A percentile compares a stretch with the other conserved stretches of the same genome.
phyloP scores from a whole-genome alignment of 2,329 filamentous ascomycete species.

The Phialophora chinensis region DNA sequence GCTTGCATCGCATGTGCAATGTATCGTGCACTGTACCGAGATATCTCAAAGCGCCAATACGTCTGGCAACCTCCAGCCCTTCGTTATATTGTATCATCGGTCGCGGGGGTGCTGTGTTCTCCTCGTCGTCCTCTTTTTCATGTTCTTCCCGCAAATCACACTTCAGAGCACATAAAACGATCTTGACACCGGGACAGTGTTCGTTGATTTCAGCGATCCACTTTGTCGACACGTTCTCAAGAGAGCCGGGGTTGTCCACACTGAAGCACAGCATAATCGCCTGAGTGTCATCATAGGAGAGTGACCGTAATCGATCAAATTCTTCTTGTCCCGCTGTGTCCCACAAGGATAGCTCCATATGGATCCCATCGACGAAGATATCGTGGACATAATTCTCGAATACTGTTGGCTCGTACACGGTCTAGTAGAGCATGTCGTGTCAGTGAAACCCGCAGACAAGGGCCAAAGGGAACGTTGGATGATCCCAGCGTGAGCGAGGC shows the following conservation, averaged over 20 bases:
- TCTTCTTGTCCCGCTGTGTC: slow-evolving; percentile 98
- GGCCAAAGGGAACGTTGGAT: not conserved
- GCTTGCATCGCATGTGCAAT: not conserved
- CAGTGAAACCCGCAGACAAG: slow-evolving; percentile 64
- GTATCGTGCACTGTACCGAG: slow-evolving; percentile 62
- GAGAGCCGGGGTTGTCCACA: slow-evolving; percentile 91
- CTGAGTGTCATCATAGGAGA: slow-evolving; percentile 98
- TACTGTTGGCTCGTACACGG: slow-evolving; percentile 42
- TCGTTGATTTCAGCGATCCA: slow-evolving; percentile 98
- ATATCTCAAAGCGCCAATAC: slow-evolving; percentile 91
- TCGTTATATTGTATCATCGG: slow-evolving; percentile 81
- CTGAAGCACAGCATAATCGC: slow-evolving; percentile 99
- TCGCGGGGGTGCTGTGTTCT: slow-evolving; percentile 47
- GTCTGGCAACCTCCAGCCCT: slow-evolving; percentile 86
- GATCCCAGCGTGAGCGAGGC: not conserved
- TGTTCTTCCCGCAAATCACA: slow-evolving; percentile 90
- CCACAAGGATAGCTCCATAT: slow-evolving; percentile 97
- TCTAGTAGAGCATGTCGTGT: slow-evolving; percentile 66
- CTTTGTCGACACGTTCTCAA: slow-evolving; percentile 98
- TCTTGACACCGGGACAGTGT: slow-evolving; percentile 93
- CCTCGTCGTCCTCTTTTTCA: slow-evolving; percentile 67
- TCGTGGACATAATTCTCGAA: slow-evolving; percentile 97
- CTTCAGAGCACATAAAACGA: slow-evolving; percentile 94
- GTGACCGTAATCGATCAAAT: slow-evolving; percentile 92
- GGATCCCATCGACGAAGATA: slow-evolving; percentile 96